Conservation (phyloP, 768 basidiomycete genomes). For the Leccinum fibrillosum region DNA sequence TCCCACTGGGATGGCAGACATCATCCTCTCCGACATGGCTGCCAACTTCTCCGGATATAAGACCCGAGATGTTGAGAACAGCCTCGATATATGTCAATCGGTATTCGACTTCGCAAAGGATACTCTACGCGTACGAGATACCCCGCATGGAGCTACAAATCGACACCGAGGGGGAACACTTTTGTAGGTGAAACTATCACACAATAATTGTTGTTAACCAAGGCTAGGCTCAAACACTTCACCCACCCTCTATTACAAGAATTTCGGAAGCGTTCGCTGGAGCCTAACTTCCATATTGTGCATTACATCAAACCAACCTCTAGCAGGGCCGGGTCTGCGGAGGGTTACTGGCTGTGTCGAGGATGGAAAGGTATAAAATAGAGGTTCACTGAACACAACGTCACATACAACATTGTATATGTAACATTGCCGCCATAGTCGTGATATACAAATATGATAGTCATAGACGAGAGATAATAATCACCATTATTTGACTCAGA, state of each 20-base stretch:
- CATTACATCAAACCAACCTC: slow-evolving; percentile 76
- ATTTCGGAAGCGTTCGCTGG: slow-evolving; percentile 61
- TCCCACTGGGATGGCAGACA: slow-evolving; percentile 54
- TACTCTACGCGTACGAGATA: slow-evolving; percentile 48
- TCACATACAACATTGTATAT: neutral
- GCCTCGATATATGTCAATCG: slow-evolving; percentile 70
- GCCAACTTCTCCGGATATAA: slow-evolving; percentile 75
- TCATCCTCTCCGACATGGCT: slow-evolving; percentile 90
- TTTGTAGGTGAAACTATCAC: slow-evolving; percentile 40
- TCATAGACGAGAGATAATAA: slow-evolving; percentile 5
- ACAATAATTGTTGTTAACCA: neutral
- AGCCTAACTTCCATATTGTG: slow-evolving; percentile 64
- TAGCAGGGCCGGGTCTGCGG: slow-evolving; percentile 72
- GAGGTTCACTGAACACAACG: neutral
- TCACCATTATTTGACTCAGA: neutral
- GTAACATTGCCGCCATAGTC: slow-evolving; percentile 1
- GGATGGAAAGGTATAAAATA: slow-evolving; percentile 49
- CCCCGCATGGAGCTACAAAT: slow-evolving; percentile 39
- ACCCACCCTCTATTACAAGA: slow-evolving; percentile 62
- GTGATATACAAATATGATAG: slow-evolving; percentile 20
- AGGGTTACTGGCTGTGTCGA: slow-evolving; percentile 84
- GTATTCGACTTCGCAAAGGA: slow-evolving; percentile 65
- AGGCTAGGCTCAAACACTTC: slow-evolving; percentile 78
- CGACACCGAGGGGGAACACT: slow-evolving; percentile 40
- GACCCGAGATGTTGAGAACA: slow-evolving; percentile 59